A percentile compares a stretch with the other conserved stretches of the same genome.
Conservation (phyloP, 768 basidiomycete species). For the Nidularia pulvinata region DNA sequence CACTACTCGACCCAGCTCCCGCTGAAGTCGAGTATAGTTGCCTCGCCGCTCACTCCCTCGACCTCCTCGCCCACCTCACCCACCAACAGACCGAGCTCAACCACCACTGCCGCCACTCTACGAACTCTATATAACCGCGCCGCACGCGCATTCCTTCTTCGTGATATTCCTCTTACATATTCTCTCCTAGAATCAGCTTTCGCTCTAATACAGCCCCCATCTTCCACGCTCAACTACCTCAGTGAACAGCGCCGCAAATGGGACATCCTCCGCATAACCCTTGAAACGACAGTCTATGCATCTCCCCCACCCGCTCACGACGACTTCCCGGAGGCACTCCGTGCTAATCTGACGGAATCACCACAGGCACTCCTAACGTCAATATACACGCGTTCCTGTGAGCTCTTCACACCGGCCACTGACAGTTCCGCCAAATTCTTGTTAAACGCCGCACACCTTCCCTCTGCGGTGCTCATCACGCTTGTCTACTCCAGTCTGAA, state of each 20-base stretch:
- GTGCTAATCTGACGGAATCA: slow-evolving; percentile 52
- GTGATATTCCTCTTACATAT: slow-evolving; percentile 66
- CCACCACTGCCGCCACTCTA: slow-evolving; percentile 47
- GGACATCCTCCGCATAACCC: slow-evolving; percentile 85
- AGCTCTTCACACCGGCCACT: slow-evolving; percentile 60
- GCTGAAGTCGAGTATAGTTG: slow-evolving; percentile 27
- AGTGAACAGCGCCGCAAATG: slow-evolving; percentile 72
- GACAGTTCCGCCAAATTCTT: slow-evolving; percentile 31
- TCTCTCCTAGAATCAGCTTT: slow-evolving; percentile 72
- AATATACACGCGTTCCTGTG: slow-evolving; percentile 63
- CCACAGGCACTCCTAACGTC: slow-evolving; percentile 56
- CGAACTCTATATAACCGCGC: slow-evolving; percentile 78
- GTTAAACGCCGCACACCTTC: slow-evolving; percentile 55
- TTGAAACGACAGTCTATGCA: slow-evolving; percentile 73
- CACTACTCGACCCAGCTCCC: slow-evolving; percentile 22
- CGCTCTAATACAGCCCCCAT: slow-evolving; percentile 47
- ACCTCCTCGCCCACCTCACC: slow-evolving; percentile 12
- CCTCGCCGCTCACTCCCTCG: slow-evolving; percentile 4
- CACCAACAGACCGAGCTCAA: slow-evolving; percentile 10
- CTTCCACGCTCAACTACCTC: slow-evolving; percentile 31
- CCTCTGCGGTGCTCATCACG: slow-evolving; percentile 68
- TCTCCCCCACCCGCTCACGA: slow-evolving; percentile 46
- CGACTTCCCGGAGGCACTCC: slow-evolving; percentile 49
- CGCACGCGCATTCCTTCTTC: slow-evolving; percentile 75
- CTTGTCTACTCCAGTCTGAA: slow-evolving; percentile 73